A percentile compares a stretch with the other conserved stretches of the same genome.
These are phyloP conservation scores for Gyromitra esculenta DNA, from an alignment of 2,329 filamentous ascomycete species.

Conservation along the genomic window DNA sequence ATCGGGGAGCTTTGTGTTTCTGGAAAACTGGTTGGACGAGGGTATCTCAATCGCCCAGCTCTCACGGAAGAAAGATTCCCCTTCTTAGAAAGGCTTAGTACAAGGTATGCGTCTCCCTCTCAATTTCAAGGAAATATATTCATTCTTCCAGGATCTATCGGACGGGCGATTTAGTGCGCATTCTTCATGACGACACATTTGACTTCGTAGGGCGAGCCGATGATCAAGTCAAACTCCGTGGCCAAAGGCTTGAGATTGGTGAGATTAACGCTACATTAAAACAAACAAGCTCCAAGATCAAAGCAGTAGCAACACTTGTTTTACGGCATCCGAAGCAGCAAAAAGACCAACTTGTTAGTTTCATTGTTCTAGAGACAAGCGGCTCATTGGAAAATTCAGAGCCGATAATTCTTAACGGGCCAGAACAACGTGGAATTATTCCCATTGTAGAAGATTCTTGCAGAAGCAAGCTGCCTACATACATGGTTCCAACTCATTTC, in stretches of 20 bases:
- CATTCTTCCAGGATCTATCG: constrained; percentile 71
- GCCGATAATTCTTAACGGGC: constrained; percentile 34
- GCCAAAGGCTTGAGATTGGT: constrained; percentile 86
- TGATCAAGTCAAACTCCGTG: constrained; percentile 90
- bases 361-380: constrained; percentile 66
- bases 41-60: constrained; percentile 83
- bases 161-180: constrained; percentile 86
- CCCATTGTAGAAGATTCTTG: constrained; percentile 67
- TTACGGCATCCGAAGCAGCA: constrained; percentile 74
- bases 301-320: constrained; percentile 80
- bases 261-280: constrained; percentile 90
- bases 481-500: constrained; percentile 92
- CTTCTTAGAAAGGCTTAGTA: constrained; percentile 66
- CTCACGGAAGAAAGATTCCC: constrained; percentile 82
- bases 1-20: constrained; percentile 90
- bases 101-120: constrained; percentile 61
- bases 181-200: constrained; percentile 82
- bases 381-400: constrained; percentile 17
- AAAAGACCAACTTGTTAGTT: constrained; percentile 85
- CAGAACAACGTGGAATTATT: constrained; percentile 43
- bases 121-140: constrained; percentile 1
- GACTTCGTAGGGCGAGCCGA: constrained; percentile 89
- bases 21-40: constrained; percentile 85
- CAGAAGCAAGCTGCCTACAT: constrained; percentile 74
- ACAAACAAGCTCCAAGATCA: constrained; percentile 67